Percentiles rank a stretch among this genome's conserved stretches.
Conservation (phyloP, 306 rosid genomes). For the Comarum palustre region DNA sequence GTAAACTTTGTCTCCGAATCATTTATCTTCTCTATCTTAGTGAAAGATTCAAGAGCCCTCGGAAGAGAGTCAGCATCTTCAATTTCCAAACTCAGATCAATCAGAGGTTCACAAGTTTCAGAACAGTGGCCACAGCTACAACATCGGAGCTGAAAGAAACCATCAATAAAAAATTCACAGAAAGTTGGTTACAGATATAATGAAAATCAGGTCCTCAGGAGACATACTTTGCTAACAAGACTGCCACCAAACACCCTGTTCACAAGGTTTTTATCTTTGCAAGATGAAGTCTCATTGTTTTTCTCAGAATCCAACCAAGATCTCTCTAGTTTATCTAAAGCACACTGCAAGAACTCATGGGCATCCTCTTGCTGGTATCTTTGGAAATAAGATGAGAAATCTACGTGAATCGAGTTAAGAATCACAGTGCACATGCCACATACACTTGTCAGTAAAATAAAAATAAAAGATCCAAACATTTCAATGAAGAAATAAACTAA, state of each 20-base stretch:
- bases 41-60: conserved; percentile 71
- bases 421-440: conserved; percentile 27
- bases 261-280: conserved; percentile 50
- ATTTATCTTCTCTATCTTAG: conserved; percentile 70
- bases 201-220: background rate
- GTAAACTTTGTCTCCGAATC: conserved; percentile 46
- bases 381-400: conserved; percentile 57
- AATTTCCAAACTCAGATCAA: conserved; percentile 86
- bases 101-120: conserved; percentile 63
- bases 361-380: conserved; percentile 90
- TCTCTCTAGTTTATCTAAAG: conserved; percentile 66
- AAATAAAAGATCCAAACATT: background rate
- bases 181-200: background rate
- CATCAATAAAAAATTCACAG: background rate
- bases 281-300: conserved; percentile 19
- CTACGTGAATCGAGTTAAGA: conserved; percentile 49
- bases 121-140: conserved; percentile 68
- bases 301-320: conserved; percentile 38
- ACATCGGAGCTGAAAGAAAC: conserved; percentile 65
- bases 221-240: conserved; percentile 66
- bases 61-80: conserved; percentile 59
- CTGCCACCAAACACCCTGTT: conserved; percentile 74
- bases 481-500: background rate
- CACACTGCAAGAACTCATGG: conserved; percentile 85
- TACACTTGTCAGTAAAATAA: background rate